Evolutionary conservation across 768 basidiomycete species (phyloP).

Genomic region (Baorangia bicolor): DNA sequence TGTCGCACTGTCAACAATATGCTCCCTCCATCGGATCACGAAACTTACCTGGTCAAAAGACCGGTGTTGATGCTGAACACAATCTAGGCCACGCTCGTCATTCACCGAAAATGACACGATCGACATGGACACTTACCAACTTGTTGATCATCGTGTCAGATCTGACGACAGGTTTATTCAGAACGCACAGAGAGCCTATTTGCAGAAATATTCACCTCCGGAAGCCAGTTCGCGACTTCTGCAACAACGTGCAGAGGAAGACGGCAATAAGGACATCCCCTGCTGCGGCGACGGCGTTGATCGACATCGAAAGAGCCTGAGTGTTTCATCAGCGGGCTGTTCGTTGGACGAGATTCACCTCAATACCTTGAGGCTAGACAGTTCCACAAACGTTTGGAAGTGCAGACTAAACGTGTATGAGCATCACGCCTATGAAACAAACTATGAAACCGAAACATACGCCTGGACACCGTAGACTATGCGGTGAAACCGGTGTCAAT

Average conservation of each 20-base stretch:
- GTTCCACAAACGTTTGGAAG: conserved; percentile 44
- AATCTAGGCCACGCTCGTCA: conserved; percentile 32
- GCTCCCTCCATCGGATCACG: too few species aligned
- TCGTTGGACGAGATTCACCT: not conserved
- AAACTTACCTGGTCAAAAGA: conserved; percentile 27
- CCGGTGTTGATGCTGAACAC: conserved; percentile 51
- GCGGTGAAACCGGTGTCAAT: conserved; percentile 1
- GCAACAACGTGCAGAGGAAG: conserved; percentile 46
- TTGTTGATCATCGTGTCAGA: conserved; percentile 59
- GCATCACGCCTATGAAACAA: not conserved
- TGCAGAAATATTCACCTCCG: conserved; percentile 33
- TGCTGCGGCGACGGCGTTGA: conserved; percentile 54
- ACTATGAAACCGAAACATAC: conserved; percentile 30
- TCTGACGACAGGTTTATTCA: conserved; percentile 8
- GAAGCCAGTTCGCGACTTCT: conserved; percentile 53
- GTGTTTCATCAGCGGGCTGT: not conserved
- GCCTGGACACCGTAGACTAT: conserved; percentile 37
- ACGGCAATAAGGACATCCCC: conserved; percentile 53
- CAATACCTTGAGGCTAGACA: conserved; percentile 45
- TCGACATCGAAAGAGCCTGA: conserved; percentile 46
- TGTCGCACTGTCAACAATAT: not conserved
- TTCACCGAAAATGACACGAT: not conserved
- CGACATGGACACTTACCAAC: conserved; percentile 25
- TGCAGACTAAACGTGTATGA: conserved; percentile 36
- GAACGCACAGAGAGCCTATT: not conserved